phyloP scores from a whole-genome alignment of 2,329 filamentous ascomycete species.

The Exophiala xenobiotica region DNA sequence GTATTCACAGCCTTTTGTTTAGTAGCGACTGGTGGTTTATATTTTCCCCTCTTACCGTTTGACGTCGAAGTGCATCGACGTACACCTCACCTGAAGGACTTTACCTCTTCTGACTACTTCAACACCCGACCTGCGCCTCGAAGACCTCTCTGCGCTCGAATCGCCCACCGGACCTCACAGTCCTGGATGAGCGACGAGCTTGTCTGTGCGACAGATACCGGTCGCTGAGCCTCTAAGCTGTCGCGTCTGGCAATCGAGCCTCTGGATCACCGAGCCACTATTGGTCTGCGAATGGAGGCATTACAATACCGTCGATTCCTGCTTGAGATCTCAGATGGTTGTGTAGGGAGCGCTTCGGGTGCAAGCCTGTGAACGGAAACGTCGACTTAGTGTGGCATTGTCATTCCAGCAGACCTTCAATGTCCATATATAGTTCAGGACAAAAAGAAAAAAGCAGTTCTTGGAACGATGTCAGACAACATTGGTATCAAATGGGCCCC shows the following conservation, averaged over 20 bases:
- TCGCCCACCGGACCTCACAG: background rate
- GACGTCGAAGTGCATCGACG: background rate
- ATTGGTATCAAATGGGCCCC: constrained; percentile 25
- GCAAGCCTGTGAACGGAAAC: constrained; percentile 11
- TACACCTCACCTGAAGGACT: background rate
- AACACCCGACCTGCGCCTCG: background rate
- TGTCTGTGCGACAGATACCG: background rate
- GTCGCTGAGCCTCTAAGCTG: no score
- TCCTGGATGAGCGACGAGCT: background rate
- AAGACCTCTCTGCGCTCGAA: background rate
- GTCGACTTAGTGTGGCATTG: background rate
- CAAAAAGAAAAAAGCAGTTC: background rate
- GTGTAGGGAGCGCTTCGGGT: background rate
- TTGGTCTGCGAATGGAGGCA: background rate
- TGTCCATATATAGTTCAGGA: constrained; percentile 8
- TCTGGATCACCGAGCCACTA: no score
- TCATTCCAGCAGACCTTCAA: constrained; percentile 3
- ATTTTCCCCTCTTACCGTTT: no score
- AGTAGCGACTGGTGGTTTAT: no score
- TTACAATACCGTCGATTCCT: background rate
- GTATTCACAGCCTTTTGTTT: background rate
- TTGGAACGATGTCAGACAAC: constrained; percentile 20
- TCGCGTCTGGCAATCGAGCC: no score
- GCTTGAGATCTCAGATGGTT: background rate
- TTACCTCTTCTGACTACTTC: background rate